Evolutionary conservation across 225 moss, liverwort and hornwort species (phyloP), one percentile per base, ranked within the genome.

Genomic region (Neckera pumila): DNA sequence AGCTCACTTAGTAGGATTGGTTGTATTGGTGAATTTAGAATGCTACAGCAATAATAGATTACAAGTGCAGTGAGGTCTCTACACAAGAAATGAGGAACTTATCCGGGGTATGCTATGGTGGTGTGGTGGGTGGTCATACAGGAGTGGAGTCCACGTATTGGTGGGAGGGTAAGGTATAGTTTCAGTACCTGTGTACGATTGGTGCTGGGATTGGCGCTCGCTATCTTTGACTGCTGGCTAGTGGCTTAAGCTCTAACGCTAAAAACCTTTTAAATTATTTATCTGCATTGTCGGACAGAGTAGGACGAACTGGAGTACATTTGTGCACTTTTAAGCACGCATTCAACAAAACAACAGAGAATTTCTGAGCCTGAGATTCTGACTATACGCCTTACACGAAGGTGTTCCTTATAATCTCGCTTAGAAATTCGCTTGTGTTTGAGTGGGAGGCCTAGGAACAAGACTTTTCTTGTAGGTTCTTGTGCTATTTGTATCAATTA

Each of bases 111-210:
- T 85, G 57, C 36, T 76, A 38, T 62, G 79, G 56, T 77, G 73
- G 53, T 84, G 60, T 90, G 81, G 72, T 82, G 88, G 77, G 79
- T 86, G 88, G 47, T 54, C 71, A 57, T 77, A 84, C 93, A 97
- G 97, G 97, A 89, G 94, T 97, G 91, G 86, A 93, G 80, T 97
- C 97, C 87, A 97, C 96, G 63, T 97, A 95, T 81, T 92, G 92
- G 93, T 97, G 97, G 97, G 92, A 97, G 89, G 97, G 96, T 34
- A 96, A 96, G 97, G 97, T 97, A 93, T 25, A 49, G 56, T 60
- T 75, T 76, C 82, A 73, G 19, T 83, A 60, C 62, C 53, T 72
- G 49, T 71, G 43, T 47, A 31, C 20, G 36, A 88, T 83, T 84
- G 57, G 57, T 59, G 64, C 56, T 47, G 27, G 59, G 56, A 71